phyloP scores from a whole-genome alignment of 2,329 filamentous ascomycete genomes.

The Stagonosporopsis tanaceti region DNA sequence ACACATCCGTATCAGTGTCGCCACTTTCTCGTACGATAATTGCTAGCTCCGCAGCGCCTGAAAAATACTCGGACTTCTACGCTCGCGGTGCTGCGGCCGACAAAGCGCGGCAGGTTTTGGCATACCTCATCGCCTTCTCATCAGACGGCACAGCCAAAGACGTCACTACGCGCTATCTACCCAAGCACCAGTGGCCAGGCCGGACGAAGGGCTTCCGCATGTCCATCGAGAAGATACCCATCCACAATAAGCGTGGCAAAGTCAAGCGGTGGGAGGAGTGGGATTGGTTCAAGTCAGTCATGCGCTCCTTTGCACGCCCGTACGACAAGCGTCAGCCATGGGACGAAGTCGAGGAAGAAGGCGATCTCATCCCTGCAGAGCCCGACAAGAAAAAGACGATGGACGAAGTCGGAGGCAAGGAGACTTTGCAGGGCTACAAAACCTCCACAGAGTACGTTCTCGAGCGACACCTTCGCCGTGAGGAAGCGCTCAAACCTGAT shows the following conservation, averaged over 20 bases:
- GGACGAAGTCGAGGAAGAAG: constrained; percentile 81
- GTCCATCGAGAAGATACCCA: constrained; percentile 78
- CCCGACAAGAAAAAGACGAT: constrained; percentile 70
- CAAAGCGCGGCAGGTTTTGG: constrained; percentile 85
- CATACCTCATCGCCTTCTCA: constrained; percentile 85
- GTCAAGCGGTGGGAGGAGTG: constrained; percentile 77
- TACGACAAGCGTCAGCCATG: constrained; percentile 67
- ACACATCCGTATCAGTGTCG: constrained; percentile 81
- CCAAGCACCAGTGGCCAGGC: constrained; percentile 80
- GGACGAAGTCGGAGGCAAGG: constrained; percentile 73
- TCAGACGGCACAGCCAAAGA: constrained; percentile 91
- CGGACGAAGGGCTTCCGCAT: constrained; percentile 88
- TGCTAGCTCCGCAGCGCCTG: constrained; percentile 70
- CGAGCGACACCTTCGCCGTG: constrained; percentile 84
- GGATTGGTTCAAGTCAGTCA: constrained; percentile 87
- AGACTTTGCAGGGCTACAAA: constrained; percentile 87
- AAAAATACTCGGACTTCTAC: constrained; percentile 78
- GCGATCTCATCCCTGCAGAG: constrained; percentile 76
- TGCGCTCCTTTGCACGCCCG: constrained; percentile 74
- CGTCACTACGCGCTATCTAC: constrained; percentile 90
- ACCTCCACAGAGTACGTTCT: constrained; percentile 84
- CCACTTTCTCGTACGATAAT: constrained; percentile 61
- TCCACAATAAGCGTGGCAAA: constrained; percentile 80
- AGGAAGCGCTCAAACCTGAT: constrained; percentile 80
- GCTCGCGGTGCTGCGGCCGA: constrained; percentile 84